Evolutionary conservation across 202 grass and related monocot species (phyloP).

Genomic region (Carex sylvatica): DNA sequence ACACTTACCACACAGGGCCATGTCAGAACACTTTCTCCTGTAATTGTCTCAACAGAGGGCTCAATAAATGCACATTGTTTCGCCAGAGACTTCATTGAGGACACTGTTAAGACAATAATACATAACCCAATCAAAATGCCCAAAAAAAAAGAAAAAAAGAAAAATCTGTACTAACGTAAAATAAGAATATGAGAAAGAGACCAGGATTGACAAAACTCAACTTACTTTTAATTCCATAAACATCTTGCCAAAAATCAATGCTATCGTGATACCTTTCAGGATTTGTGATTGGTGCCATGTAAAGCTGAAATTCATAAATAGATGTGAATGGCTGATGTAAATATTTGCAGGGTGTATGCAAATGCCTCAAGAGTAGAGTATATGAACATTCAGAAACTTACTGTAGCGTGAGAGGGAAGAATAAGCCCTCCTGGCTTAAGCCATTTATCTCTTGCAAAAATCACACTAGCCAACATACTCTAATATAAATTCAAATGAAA

Average conservation of each 20-base stretch:
- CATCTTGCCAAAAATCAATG: conserved; percentile 94
- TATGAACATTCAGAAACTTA: conserved; percentile 34
- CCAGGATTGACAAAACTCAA: conserved; percentile 26
- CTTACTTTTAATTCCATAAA: conserved; percentile 99
- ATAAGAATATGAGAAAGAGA: background rate
- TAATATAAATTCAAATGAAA: conserved; percentile 37
- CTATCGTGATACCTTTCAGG: conserved; percentile 71
- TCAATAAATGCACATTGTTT: conserved; percentile 88
- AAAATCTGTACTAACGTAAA: background rate
- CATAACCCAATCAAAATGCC: conserved; percentile 17
- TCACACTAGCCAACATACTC: conserved; percentile 95
- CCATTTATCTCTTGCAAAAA: conserved; percentile 99
- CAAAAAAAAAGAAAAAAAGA: background rate
- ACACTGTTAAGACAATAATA: conserved; percentile 57
- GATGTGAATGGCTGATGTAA: conserved; percentile 6
- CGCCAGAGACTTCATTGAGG: conserved; percentile 70
- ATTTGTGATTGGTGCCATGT: conserved; percentile 92
- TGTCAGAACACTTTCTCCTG: conserved; percentile 86
- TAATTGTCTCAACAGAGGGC: conserved; percentile 90
- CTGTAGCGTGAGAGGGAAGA: conserved; percentile 93
- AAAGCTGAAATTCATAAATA: conserved; percentile 64
- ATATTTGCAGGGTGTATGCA: conserved; percentile 3
- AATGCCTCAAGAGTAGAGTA: background rate
- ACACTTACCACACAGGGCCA: conserved; percentile 82
- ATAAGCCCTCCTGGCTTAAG: conserved; percentile 94